Evolutionary conservation across 2,329 filamentous ascomycete species (phyloP), one percentile per base, ranked within the genome.

Genomic region (Hymenotorrendiella dingleyae): DNA sequence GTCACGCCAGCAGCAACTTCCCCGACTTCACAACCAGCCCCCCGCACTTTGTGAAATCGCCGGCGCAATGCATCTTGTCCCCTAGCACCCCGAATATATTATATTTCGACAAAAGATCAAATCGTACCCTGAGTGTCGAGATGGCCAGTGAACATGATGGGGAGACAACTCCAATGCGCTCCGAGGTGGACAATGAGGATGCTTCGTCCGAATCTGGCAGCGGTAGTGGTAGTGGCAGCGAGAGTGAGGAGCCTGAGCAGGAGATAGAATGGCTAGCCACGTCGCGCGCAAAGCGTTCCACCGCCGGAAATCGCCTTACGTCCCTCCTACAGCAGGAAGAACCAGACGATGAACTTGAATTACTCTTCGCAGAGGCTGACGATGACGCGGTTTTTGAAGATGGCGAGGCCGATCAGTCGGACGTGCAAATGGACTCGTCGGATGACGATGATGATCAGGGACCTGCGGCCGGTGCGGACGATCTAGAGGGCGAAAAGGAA

Each of bases 401-500:
- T 56, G 78, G 73, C 6, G 82, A 74, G 22, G 72, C 74, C 45
- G 69, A 78, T 34, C 74, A 73, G 9, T 86, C 84, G 2, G 91
- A 96, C 60, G 81, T 86, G 53, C 82, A 86, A 35, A 83, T 96
- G 70, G 88, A 94, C 57, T 90, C 85, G 11, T 94, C 87, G 0
- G 86, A 81, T 0, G 85, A 87, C 50, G 84, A 89, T 35, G 87
- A 93, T 36, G 87, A 94, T 47, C 83, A 88, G 45, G 80, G 78
- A 64, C 71, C 80, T 39, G 72, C 83, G 45, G 64, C 67, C 27
- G 66, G 64, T 42, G 62, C 60, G 21, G 74, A 73, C 16, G 79
- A 93, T 52, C 64, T 93, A 4, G 86, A 87, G 43, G 93, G 93
- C 24, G 93, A 98, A 66, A 84, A 82, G 56, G 88, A 94, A 64